Evolutionary conservation across 2,329 filamentous ascomycete species (phyloP).

Genomic region (Zopfia rhizophila): DNA sequence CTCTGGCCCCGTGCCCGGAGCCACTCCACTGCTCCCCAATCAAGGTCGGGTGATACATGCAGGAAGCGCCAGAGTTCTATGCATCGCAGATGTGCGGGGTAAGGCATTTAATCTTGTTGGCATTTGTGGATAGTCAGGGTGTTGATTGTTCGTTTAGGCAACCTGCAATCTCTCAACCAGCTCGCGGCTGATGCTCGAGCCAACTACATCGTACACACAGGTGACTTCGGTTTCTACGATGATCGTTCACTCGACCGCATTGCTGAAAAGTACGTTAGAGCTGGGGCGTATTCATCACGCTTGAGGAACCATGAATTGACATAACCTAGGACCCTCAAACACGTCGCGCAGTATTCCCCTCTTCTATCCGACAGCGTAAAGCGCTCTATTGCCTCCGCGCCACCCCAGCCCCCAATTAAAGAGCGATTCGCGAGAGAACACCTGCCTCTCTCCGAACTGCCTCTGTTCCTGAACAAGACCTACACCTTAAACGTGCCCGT

Average conservation of each 20-base stretch:
- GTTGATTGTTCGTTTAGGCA: slow-evolving; percentile 70
- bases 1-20: slow-evolving; percentile 56
- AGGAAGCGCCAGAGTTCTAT: slow-evolving; percentile 60
- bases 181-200: slow-evolving; percentile 93
- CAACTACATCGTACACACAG: slow-evolving; percentile 98
- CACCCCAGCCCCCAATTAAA: slow-evolving; percentile 78
- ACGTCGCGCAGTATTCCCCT: slow-evolving; percentile 98
- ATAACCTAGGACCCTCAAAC: slow-evolving; percentile 84
- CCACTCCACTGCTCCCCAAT: slow-evolving; percentile 61
- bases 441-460: slow-evolving; percentile 90
- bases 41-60: slow-evolving; percentile 63
- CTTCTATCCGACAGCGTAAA: slow-evolving; percentile 82
- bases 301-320: slow-evolving; percentile 23
- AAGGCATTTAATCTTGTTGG: slow-evolving; percentile 19
- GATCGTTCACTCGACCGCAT: slow-evolving; percentile 95
- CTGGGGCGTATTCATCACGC: not conserved
- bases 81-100: slow-evolving; percentile 65
- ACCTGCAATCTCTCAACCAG: slow-evolving; percentile 94
- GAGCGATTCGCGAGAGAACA: slow-evolving; percentile 82
- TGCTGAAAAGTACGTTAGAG: slow-evolving; percentile 84
- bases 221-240: slow-evolving; percentile 99
- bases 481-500: slow-evolving; percentile 95
- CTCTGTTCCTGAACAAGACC: slow-evolving; percentile 86
- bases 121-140: slow-evolving; percentile 18
- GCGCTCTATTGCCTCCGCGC: slow-evolving; percentile 72